Evolutionary conservation across 2,329 filamentous ascomycete species (phyloP), one percentile per base, ranked within the genome.

Genomic region (Colletotrichum liaoningense): DNA sequence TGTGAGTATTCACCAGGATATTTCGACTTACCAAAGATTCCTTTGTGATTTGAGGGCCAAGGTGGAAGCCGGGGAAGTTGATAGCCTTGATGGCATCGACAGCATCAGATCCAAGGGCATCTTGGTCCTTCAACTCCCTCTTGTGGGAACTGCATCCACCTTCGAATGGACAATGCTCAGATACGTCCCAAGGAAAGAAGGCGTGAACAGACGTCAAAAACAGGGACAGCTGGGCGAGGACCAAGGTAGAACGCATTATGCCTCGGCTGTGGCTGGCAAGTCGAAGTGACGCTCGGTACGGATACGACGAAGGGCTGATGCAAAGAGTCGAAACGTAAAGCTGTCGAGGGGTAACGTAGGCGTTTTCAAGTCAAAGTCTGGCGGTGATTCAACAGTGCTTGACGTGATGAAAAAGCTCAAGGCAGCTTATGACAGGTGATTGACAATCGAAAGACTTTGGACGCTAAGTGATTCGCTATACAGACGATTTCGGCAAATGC

Each of bases 131-230:
- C 64, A 49, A 26, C 42, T 59, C 35, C 57, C 75, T 76, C 63
- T 69, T 67, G 72, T 72, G 63, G 73, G 76, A 76, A 72, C 77
- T 55, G 76, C 80, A 78, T 68, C 79, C 69, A 54, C 74, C 64
- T 80, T 79, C 63, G 80, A 65, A 60, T 79, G 80, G 57, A 77
- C 74, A 22, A 49, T 76, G 77, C 28, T 71, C 69, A 9, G 86
- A 86, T 26, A 78, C 79, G 19, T 26, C 35, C 78, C 84, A 88
- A 5, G 85, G 85, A 62, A 81, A 87, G 78, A 90, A 88, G 65
- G 88, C 88, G 65, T 84, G 79, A 67, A 83, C 82, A 63, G 83
- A 79, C 52, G 84, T 81, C 67, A 84, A 81, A 81, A 85, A 88
- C 78, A 89, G 78, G 76, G 86, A 83, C 78, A 90, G 79, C 42